Percentiles rank a stretch among this genome's conserved stretches.
phyloP scores from a whole-genome alignment of 1,139 yeast species.

The Magnusiomyces suaveolens region DNA sequence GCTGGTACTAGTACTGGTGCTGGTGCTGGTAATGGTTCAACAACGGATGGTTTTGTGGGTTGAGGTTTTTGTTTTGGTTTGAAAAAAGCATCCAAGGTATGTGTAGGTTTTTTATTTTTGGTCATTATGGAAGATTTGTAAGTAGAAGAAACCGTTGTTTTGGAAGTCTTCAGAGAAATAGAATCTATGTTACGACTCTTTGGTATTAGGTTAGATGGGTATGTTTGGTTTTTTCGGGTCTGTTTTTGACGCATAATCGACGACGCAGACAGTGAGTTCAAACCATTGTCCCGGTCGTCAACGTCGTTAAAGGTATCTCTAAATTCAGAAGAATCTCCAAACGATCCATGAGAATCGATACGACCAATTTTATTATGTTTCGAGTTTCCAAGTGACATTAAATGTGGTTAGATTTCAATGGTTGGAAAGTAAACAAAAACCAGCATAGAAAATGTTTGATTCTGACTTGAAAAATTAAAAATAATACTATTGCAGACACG shows the following conservation, averaged over 20 bases:
- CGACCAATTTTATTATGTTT: background rate
- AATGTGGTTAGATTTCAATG: too few species aligned
- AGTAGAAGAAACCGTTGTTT: background rate
- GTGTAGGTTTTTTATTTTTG: background rate
- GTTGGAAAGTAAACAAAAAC: too few species aligned
- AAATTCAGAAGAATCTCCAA: background rate
- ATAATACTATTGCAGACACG: too few species aligned
- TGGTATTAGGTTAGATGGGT: background rate
- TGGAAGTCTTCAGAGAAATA: background rate
- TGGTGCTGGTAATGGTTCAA: too few species aligned
- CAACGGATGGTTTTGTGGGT: too few species aligned
- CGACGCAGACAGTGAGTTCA: background rate
- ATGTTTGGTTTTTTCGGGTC: background rate
- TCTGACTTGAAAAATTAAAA: too few species aligned
- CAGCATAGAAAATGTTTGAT: too few species aligned
- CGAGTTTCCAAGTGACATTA: too few species aligned
- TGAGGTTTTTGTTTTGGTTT: background rate
- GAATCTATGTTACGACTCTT: too few species aligned
- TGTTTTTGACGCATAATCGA: background rate
- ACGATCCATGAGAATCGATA: background rate
- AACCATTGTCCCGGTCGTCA: background rate
- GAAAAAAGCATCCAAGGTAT: background rate
- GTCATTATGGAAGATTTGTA: background rate
- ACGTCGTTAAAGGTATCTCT: background rate
- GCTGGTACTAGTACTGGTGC: too few species aligned